Evolutionary conservation across 208 protist genomes (phyloP), one percentile per base, ranked within the genome.

Genomic region (Trypanosoma caninum): DNA sequence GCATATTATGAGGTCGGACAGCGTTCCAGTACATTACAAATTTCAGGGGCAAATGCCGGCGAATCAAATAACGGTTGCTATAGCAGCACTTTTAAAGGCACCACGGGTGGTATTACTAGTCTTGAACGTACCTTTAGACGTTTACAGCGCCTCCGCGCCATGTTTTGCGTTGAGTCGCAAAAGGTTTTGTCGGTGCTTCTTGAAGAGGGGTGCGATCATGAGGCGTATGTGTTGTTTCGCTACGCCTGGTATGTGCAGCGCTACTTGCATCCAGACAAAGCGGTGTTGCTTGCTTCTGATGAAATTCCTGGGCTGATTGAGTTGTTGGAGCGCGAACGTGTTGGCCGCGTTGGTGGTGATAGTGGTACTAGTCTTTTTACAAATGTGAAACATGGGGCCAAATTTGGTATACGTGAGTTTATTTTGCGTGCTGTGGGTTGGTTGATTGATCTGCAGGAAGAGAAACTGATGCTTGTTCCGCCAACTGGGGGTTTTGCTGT

Each of bases 191-290:
- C 40, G 2, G 61, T 89, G 13, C 74, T 93, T 18, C 40, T 81
- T n/a, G 28, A 76, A 20, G 80, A 90, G 30, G 80, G 78, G 11
- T 14, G 44, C 1, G 87, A 93, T 57, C 72, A 77, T 40, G 87
- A 93, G 72, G 75, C 74, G 27, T 89, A 77, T 47, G 44, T 69
- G 13, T 52, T 87, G 3, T 89, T 89, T 48, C 69, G 74, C 16
- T 93, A 90, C 56, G 87, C 78, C 25, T 70, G 73, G 44, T 68
- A 72, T 35, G 51, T 74, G 33, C 45, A 74, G 11, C 56, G 60
- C 30, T 61, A 76, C 0, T 51, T 90, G n/a, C 76, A 78, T 56
- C 52, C 46, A 7, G 53, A 33, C 7, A 55, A 44, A 30, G 23
- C 22, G 20, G 31, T 37, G 8, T 16, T 62, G 14, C 57, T 57